A percentile compares a stretch with the other conserved stretches of the same genome.
Evolutionary conservation across 352 stramenopile genomes (phyloP).

Genomic region (Globisporangium cystogenes): DNA sequence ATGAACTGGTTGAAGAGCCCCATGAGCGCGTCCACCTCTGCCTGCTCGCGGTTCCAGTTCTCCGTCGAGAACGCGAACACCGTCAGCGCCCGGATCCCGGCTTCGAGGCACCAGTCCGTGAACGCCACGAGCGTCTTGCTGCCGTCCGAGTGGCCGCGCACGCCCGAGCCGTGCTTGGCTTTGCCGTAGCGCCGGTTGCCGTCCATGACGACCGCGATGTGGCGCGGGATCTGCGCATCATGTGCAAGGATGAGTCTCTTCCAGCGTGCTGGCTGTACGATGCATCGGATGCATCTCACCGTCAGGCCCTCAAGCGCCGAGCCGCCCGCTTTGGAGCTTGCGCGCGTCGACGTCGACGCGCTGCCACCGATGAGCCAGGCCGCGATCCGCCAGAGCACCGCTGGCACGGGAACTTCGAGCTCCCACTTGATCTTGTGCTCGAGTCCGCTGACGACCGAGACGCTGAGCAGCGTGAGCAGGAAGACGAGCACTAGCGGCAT

Average conservation of each 20-base stretch:
- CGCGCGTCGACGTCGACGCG: background rate
- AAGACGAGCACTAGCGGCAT: conserved; percentile 74
- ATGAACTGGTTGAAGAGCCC: conserved; percentile 94
- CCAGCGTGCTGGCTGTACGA: background rate
- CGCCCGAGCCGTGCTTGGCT: conserved; percentile 59
- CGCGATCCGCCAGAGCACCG: conserved; percentile 13
- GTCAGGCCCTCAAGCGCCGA: conserved; percentile 16
- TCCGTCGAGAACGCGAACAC: conserved; percentile 96
- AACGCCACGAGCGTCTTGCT: conserved; percentile 95
- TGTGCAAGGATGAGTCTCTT: background rate
- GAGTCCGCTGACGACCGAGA: conserved; percentile 59
- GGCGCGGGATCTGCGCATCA: conserved; percentile 44
- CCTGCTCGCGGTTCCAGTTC: conserved; percentile 91
- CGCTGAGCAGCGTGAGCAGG: conserved; percentile 63
- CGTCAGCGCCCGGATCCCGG: conserved; percentile 87
- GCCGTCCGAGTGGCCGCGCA: conserved; percentile 93
- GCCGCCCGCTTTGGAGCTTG: background rate
- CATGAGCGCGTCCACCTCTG: conserved; percentile 92
- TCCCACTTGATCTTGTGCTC: conserved; percentile 34
- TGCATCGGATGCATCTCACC: conserved; percentile 9
- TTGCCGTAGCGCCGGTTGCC: conserved; percentile 95
- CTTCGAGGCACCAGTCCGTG: conserved; percentile 95
- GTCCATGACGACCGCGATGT: conserved; percentile 97
- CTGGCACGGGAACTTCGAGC: conserved; percentile 14
- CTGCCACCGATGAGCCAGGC: conserved; percentile 5